Evolutionary conservation across 2,329 filamentous ascomycete species (phyloP), one percentile per base, ranked within the genome.

Genomic region (Microascus cirrosus): DNA sequence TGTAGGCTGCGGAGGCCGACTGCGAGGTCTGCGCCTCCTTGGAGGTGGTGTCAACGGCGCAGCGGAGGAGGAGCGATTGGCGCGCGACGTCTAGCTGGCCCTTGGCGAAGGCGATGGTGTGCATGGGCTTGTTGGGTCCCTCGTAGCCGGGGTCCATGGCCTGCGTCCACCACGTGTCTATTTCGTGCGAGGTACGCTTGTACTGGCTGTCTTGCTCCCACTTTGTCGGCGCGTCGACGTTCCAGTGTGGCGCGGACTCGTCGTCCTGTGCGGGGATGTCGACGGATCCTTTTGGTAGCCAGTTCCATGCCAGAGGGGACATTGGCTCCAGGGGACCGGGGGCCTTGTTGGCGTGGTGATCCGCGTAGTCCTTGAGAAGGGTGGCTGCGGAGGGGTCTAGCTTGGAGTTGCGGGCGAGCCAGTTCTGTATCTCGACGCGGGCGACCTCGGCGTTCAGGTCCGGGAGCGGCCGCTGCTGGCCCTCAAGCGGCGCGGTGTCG

Each of bases 81-180:
- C 59, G 28, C 22, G 60, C 53, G 65, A 81, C 77, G 64, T 83
- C 75, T 13, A 85, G 72, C 59, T 80, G 84, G 51, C 78, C 77
- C 63, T 81, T 82, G 0, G 83, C 83, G 62, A 80, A 78, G 59
- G 83, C 80, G 20, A 84, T 77, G 2, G 80, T 77, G 2, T 81
- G 82, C 79, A 85, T 84, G 1, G 73, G 73, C 0, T 81, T 74
- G 34, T 78, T 75, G 20, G 45, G 22, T 24, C 78, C 77, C 48
- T 81, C 79, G 60, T 79, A 79, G 63, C 85, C 85, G 2, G 79
- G 78, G 60, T 85, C 80, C 48, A 82, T 76, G 50, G 80, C 80
- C 54, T 75, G 76, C 52, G 81, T 74, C 82, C 83, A 86, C 83
- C 83, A 86, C 2, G 75, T 76, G 65, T 86, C 83, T 55, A 86